A percentile compares a stretch with the other conserved stretches of the same genome.
Evolutionary conservation across 768 basidiomycete genomes (phyloP).

Genomic region (Podaxis sp.): DNA sequence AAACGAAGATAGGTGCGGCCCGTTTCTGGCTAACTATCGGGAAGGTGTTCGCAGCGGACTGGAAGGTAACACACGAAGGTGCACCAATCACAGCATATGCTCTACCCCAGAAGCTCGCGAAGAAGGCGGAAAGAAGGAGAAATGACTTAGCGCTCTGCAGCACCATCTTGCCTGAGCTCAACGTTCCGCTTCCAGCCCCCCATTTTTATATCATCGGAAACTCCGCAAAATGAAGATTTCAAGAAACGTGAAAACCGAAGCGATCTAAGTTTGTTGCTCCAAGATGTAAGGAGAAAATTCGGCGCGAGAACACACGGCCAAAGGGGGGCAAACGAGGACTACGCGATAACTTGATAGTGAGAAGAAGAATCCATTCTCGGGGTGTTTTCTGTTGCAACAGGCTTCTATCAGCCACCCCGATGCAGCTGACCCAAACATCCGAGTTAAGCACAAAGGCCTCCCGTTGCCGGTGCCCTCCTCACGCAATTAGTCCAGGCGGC

Average conservation of each 20-base stretch:
- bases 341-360: not conserved
- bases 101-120: conserved; percentile 1
- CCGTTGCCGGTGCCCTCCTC: not conserved
- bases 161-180: not conserved
- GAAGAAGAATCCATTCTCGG: conserved; percentile 5
- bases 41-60: conserved; percentile 31
- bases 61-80: conserved; percentile 40
- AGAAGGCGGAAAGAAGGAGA: not conserved
- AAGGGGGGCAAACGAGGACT: not conserved
- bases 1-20: conserved; percentile 45
- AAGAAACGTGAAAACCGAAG: not conserved
- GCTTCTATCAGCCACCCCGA: not conserved
- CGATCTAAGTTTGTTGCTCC: not conserved
- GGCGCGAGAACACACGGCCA: not conserved
- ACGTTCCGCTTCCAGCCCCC: not conserved
- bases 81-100: conserved; percentile 38
- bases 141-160: not conserved
- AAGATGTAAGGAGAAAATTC: conserved; percentile 1
- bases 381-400: not conserved
- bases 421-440: conserved; percentile 4
- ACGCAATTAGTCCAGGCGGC: not conserved
- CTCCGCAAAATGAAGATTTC: not conserved
- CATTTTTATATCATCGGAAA: conserved; percentile 1
- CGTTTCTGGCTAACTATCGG: conserved; percentile 39
- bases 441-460: not conserved